These are phyloP conservation scores for Cutaneotrichosporon cavernicola DNA, from an alignment of 1,284 basidiomycete species.

Conservation along the genomic window DNA sequence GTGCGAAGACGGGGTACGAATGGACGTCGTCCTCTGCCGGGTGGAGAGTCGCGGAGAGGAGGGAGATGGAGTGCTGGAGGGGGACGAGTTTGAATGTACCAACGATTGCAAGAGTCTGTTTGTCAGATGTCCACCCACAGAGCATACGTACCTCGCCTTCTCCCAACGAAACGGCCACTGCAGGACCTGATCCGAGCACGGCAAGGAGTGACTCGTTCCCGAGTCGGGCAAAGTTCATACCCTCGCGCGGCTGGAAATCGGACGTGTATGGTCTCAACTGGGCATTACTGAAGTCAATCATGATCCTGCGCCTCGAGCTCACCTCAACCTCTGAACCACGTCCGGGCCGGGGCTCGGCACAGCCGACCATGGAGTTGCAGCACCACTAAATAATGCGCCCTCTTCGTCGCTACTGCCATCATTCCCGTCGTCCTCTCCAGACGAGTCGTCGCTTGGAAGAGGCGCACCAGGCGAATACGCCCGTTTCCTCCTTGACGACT, in stretches of 20 bases:
- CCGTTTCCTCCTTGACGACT: constrained; percentile 15
- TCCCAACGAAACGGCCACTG: not conserved
- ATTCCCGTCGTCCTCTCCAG: constrained; percentile 7
- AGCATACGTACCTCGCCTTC: constrained; percentile 13
- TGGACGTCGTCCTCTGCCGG: constrained; percentile 54
- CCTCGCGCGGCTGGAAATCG: constrained; percentile 29
- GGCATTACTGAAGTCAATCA: constrained; percentile 11
- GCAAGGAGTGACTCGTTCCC: constrained; percentile 21
- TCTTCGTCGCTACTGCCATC: constrained; percentile 21
- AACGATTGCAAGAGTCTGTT: constrained; percentile 36
- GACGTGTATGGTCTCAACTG: constrained; percentile 21
- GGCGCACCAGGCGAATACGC: constrained; percentile 41
- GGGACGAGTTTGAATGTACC: constrained; percentile 46
- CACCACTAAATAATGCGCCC: constrained; percentile 19
- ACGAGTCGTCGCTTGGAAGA: constrained; percentile 17
- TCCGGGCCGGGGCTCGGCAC: constrained; percentile 22
- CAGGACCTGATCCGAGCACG: constrained; percentile 17
- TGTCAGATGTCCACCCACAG: constrained; percentile 37
- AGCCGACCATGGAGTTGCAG: constrained; percentile 32
- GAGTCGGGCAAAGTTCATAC: constrained; percentile 31
- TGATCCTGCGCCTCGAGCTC: not conserved
- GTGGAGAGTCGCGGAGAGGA: constrained; percentile 48
- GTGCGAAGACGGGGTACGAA: constrained; percentile 51
- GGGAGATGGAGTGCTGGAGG: constrained; percentile 31
- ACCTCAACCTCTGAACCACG: constrained; percentile 8